Evolutionary conservation across 768 basidiomycete species (phyloP).

Genomic region (Mycena leptocephala): DNA sequence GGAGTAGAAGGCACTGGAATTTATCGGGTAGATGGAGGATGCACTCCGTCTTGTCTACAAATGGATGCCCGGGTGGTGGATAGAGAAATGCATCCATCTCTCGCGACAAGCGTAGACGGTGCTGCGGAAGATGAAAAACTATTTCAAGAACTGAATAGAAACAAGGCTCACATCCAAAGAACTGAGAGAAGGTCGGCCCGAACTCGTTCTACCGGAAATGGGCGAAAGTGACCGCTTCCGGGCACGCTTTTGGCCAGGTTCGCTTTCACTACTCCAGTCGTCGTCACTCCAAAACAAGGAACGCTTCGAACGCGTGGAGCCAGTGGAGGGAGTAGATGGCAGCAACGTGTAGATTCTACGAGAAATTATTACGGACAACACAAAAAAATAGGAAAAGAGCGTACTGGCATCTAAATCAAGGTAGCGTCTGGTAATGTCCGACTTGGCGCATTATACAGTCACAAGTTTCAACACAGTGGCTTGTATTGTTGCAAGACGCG

Average conservation of each 20-base stretch:
- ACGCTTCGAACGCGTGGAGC: background rate
- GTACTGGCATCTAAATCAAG: background rate
- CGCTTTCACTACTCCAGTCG: background rate
- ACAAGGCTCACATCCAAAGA: no score
- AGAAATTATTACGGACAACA: background rate
- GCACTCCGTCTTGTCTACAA: background rate
- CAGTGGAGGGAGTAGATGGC: background rate
- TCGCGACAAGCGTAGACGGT: background rate
- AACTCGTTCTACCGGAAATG: no score
- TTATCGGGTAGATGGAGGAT: background rate
- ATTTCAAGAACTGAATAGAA: no score
- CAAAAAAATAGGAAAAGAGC: background rate
- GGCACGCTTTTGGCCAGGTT: background rate
- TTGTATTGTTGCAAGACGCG: background rate
- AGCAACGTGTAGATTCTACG: background rate
- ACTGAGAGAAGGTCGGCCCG: background rate
- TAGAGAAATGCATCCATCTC: background rate
- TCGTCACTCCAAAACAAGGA: background rate
- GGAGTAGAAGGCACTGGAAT: conserved; percentile 1
- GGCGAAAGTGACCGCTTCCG: background rate
- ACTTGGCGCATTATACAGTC: background rate
- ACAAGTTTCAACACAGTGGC: background rate
- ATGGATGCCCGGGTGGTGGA: background rate
- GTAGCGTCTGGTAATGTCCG: background rate
- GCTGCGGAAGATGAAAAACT: no score